Base-by-base conservation (phyloP, 1,284 basidiomycete genomes). In the Pascua sp. region DNA sequence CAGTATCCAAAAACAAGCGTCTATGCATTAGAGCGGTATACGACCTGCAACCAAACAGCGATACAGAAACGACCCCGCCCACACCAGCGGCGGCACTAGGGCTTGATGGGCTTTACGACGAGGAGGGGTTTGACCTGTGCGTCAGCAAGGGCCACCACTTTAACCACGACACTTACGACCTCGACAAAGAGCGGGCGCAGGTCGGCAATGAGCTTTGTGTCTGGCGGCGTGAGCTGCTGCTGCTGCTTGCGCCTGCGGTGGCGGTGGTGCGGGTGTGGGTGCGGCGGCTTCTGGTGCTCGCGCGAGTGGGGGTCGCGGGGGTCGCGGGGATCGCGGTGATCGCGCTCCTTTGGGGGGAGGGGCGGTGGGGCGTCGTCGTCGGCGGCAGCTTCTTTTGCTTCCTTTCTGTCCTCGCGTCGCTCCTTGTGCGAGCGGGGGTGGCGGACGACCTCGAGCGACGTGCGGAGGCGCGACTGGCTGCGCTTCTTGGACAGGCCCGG, bases 171-270 rank as follows among this genome's bases (percentile, higher is more conserved):
- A 32, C 24, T 32, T 32, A 32, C 91, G 81, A 94, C 85, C 77
- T 96, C 93, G 47, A 88, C 83, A 72, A 96, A 96, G 36, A 97
- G 68, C 1, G 92, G 90, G 40, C 93, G 79, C 24, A 97, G 72
- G 60, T 85, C 82, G 18, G 88, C 86, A 56, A 96, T 84, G 64
- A 87, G 82, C 56, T 81, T 80, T 51, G 97, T 80, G 57, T 90
- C 85, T 1, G 95, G 95, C 49, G 87, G 84, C 62, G 85, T 83
- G 43, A 90, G 77, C 44, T 79, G 74, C 45, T 76, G 17, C 13
- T 15, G 9, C 5, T 42, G 50, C 43, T 55, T 59, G 37, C 47
- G 47, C 39, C 17, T 41, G 47, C 59, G 48, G 51, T 36, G 16
- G 32, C 56, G 41, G 18, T 47, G 39, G 32, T 42, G 50, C 47